Evolutionary conservation across 2,329 filamentous ascomycete species (phyloP).

Genomic region (Harringtonia lauricola): DNA sequence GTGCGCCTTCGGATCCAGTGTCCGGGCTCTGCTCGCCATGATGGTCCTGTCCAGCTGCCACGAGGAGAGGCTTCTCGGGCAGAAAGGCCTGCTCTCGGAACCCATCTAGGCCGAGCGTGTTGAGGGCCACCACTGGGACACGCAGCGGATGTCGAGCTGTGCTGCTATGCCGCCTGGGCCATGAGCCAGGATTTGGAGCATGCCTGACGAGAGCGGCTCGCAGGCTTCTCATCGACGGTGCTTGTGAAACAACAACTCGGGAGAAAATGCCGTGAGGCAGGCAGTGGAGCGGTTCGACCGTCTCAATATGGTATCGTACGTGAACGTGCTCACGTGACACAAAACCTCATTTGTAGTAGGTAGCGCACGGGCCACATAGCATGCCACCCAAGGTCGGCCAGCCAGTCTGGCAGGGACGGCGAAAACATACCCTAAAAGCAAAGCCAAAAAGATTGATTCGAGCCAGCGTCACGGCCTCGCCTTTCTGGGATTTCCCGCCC

Average conservation of each 20-base stretch:
- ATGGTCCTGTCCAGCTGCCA: conserved; percentile 20
- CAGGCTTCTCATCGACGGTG: not conserved
- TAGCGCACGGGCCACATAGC: conserved; percentile 4
- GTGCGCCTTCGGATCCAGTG: conserved; percentile 1
- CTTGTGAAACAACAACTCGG: no score
- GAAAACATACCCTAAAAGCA: conserved; percentile 5
- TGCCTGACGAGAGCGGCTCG: not conserved
- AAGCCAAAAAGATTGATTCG: not conserved
- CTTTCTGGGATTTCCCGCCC: not conserved
- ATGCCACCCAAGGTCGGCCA: not conserved
- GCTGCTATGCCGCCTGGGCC: no score
- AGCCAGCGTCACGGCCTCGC: not conserved
- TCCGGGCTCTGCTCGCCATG: no score
- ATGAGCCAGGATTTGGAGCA: not conserved
- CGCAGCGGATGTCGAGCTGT: no score
- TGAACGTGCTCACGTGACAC: not conserved
- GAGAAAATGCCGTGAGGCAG: no score
- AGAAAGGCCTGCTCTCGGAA: conserved; percentile 45
- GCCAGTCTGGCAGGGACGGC: not conserved
- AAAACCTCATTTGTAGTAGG: not conserved
- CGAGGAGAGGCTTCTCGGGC: conserved; percentile 38
- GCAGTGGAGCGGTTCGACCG: no score
- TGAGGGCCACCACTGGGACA: not conserved
- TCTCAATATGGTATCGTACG: no score
- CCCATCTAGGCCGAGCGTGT: conserved; percentile 19